Percentiles rank a stretch among this genome's conserved stretches.
These are phyloP conservation scores for Boletales sp. DNA, from an alignment of 768 basidiomycete genomes.

Conservation along the genomic window DNA sequence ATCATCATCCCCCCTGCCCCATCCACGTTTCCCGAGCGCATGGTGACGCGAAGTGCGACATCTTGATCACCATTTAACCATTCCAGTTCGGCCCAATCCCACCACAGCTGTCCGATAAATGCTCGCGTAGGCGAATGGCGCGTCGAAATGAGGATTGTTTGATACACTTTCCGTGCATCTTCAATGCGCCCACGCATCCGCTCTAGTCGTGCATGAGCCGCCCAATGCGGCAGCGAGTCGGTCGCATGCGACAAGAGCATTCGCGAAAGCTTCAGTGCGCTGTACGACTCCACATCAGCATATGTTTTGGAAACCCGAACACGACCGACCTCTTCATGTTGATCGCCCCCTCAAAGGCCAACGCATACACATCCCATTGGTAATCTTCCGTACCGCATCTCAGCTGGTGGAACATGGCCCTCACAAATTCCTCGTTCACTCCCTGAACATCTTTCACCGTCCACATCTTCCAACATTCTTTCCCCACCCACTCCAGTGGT, in stretches of 20 bases:
- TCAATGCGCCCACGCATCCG: conserved; percentile 57
- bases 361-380: conserved; percentile 61
- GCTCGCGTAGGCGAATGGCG: conserved; percentile 32
- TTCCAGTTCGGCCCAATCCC: conserved; percentile 84
- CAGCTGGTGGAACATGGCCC: conserved; percentile 58
- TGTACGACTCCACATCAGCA: conserved; percentile 26
- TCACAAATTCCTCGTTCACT: conserved; percentile 48
- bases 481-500: conserved; percentile 48
- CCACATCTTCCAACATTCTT: conserved; percentile 41
- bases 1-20: conserved; percentile 51
- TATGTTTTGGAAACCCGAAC: conserved; percentile 8
- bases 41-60: conserved; percentile 49
- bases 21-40: conserved; percentile 52
- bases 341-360: conserved; percentile 65
- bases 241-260: conserved; percentile 51
- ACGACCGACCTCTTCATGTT: conserved; percentile 52
- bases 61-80: conserved; percentile 58
- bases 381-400: conserved; percentile 45
- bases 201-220: conserved; percentile 74
- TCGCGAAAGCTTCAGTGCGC: conserved; percentile 69
- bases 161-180: conserved; percentile 77
- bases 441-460: conserved; percentile 45
- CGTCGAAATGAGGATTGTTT: conserved; percentile 55
- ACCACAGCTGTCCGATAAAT: conserved; percentile 57
- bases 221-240: conserved; percentile 65